Percentiles rank a stretch among this genome's conserved stretches.
phyloP scores from a whole-genome alignment of 2,329 filamentous ascomycete genomes.

The Nigrograna mackinnonii region DNA sequence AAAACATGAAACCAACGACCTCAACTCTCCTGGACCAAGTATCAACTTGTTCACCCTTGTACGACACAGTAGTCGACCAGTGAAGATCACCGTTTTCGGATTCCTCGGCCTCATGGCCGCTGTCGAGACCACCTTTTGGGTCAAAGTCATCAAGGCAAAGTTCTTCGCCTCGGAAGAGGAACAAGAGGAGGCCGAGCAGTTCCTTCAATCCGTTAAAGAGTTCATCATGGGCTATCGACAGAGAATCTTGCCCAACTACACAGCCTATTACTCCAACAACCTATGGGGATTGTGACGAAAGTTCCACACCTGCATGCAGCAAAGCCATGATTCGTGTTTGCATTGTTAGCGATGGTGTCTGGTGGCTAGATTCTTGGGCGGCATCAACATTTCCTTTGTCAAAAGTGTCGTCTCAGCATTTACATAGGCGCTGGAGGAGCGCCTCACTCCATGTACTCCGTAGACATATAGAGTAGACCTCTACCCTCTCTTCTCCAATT shows the following conservation, averaged over 20 bases:
- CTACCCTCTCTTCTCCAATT: too few species aligned
- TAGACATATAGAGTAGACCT: too few species aligned
- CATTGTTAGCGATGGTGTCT: too few species aligned
- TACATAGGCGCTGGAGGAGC: too few species aligned
- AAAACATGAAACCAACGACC: neutral
- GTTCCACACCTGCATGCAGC: too few species aligned
- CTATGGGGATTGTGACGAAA: neutral
- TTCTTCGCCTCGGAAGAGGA: conserved; percentile 24
- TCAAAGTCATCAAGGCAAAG: conserved; percentile 25
- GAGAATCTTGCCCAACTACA: conserved; percentile 1
- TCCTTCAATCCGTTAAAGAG: neutral
- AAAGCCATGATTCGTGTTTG: too few species aligned
- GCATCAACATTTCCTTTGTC: too few species aligned
- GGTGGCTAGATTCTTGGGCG: too few species aligned
- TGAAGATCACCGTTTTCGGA: conserved; percentile 28
- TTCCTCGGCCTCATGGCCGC: conserved; percentile 23
- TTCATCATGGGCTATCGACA: neutral
- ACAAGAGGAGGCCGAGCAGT: neutral
- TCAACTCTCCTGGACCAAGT: too few species aligned
- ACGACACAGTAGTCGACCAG: conserved; percentile 10
- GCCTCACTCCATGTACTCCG: too few species aligned
- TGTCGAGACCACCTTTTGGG: conserved; percentile 32
- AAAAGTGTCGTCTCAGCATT: too few species aligned
- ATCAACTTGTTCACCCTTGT: conserved; percentile 22
- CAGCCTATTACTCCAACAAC: conserved; percentile 2